These are phyloP conservation scores for Aspergillus texensis DNA, from an alignment of 2,329 filamentous ascomycete species.

Conservation along the genomic window DNA sequence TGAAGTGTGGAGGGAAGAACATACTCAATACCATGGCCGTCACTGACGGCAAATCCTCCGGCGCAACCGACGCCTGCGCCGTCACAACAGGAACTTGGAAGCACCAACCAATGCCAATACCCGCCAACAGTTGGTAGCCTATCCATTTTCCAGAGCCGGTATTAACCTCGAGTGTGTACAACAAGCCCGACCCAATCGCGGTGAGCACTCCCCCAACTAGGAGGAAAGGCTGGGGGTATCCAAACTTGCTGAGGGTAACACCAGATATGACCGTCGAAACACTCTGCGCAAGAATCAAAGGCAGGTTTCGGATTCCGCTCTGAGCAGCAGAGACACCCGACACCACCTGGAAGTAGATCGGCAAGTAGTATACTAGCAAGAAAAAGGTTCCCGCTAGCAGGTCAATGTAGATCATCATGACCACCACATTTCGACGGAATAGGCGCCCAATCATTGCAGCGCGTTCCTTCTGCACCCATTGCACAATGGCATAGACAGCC, in stretches of 20 bases:
- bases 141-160: conserved; percentile 36
- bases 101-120: conserved; percentile 19
- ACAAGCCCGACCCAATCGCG: conserved; percentile 33
- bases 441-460: neutral
- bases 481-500: conserved; percentile 21
- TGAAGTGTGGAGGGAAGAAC: neutral
- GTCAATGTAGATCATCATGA: neutral
- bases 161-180: conserved; percentile 38
- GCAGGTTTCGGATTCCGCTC: conserved; percentile 47
- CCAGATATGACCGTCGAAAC: conserved; percentile 33
- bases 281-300: conserved; percentile 40
- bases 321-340: conserved; percentile 22
- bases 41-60: conserved; percentile 29
- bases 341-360: conserved; percentile 51
- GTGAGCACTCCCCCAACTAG: conserved; percentile 26
- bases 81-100: conserved; percentile 30
- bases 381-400: conserved; percentile 29
- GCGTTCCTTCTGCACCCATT: neutral
- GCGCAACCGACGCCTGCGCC: conserved; percentile 26
- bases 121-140: conserved; percentile 36
- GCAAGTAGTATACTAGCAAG: conserved; percentile 49
- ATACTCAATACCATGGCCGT: conserved; percentile 20
- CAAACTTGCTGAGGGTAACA: conserved; percentile 27
- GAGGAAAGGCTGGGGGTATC: conserved; percentile 31
- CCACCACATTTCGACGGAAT: neutral